phyloP scores from a whole-genome alignment of 345 rosid genomes.

The Eucalyptus rudis region DNA sequence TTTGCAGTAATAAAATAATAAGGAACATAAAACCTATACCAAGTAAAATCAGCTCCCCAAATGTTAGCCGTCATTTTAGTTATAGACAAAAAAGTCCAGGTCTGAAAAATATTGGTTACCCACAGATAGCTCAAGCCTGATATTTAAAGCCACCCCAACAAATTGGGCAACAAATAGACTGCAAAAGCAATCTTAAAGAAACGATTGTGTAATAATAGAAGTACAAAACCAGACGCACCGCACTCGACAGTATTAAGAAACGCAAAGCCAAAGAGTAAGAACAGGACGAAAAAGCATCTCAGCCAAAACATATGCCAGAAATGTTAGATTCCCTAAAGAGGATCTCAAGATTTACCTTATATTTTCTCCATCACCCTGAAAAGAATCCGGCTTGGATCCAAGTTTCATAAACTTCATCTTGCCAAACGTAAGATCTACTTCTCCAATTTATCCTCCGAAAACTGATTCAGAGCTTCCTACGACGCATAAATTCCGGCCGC shows the following conservation, averaged over 20 bases:
- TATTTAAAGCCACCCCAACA: not conserved
- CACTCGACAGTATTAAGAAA: not conserved
- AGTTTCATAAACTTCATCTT: slow-evolving; percentile 48
- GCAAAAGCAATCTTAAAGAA: not conserved
- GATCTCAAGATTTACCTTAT: slow-evolving; percentile 7
- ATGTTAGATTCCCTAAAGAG: not conserved
- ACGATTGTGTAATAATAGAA: not conserved
- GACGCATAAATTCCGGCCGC: not conserved
- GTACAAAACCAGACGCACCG: not conserved
- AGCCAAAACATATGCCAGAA: not conserved
- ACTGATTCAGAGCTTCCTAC: not conserved
- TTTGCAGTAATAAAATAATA: not conserved
- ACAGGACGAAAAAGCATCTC: not conserved
- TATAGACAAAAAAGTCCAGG: not conserved
- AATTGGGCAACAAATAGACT: not conserved
- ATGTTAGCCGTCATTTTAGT: not conserved
- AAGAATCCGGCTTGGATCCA: slow-evolving; percentile 41
- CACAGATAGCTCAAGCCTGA: not conserved
- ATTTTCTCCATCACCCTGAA: slow-evolving; percentile 27
- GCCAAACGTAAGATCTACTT: not conserved
- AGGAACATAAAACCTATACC: not conserved
- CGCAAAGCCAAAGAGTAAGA: not conserved
- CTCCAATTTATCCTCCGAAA: not conserved
- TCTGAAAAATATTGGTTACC: not conserved
- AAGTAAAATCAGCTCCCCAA: not conserved